A percentile compares a stretch with the other conserved stretches of the same genome.
Evolutionary conservation across 345 rosid species (phyloP).

Genomic region (Abelmoschus esculentus): DNA sequence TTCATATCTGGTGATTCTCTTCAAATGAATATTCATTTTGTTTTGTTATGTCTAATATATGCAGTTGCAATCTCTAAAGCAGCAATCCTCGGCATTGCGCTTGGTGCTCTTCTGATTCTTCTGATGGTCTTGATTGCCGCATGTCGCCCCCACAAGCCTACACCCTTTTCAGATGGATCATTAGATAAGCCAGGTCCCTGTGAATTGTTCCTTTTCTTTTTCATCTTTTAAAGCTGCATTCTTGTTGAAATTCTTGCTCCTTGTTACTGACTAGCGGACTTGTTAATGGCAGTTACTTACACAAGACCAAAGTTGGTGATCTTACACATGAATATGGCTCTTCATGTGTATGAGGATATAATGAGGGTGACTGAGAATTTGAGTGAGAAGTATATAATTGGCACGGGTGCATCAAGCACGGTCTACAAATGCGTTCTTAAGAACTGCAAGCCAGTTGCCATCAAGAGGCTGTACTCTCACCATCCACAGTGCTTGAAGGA

Average conservation of each 20-base stretch:
- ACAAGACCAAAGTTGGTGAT: slow-evolving; percentile 77
- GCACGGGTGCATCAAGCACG: slow-evolving; percentile 85
- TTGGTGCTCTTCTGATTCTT: slow-evolving; percentile 84
- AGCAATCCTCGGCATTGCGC: slow-evolving; percentile 79
- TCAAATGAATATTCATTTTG: neutral
- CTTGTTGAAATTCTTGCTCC: neutral
- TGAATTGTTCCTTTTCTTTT: neutral
- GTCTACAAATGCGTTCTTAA: slow-evolving; percentile 92
- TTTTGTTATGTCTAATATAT: slow-evolving; percentile 3
- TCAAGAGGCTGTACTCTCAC: slow-evolving; percentile 84
- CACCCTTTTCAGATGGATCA: slow-evolving; percentile 60
- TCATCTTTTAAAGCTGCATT: neutral
- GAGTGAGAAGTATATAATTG: slow-evolving; percentile 84
- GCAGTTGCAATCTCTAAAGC: slow-evolving; percentile 82
- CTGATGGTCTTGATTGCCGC: slow-evolving; percentile 79
- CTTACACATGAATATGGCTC: slow-evolving; percentile 97
- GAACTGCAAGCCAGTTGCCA: slow-evolving; percentile 91
- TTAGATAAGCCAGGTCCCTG: slow-evolving; percentile 76
- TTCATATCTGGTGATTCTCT: neutral
- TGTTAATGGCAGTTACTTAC: slow-evolving; percentile 44
- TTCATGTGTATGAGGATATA: slow-evolving; percentile 91
- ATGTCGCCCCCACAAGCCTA: slow-evolving; percentile 62
- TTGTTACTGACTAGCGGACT: neutral
- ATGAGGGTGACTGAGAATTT: slow-evolving; percentile 97
- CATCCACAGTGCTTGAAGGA: slow-evolving; percentile 75